These are phyloP conservation scores for Cyathus striatus DNA, from an alignment of 768 basidiomycete genomes.

Conservation along the genomic window DNA sequence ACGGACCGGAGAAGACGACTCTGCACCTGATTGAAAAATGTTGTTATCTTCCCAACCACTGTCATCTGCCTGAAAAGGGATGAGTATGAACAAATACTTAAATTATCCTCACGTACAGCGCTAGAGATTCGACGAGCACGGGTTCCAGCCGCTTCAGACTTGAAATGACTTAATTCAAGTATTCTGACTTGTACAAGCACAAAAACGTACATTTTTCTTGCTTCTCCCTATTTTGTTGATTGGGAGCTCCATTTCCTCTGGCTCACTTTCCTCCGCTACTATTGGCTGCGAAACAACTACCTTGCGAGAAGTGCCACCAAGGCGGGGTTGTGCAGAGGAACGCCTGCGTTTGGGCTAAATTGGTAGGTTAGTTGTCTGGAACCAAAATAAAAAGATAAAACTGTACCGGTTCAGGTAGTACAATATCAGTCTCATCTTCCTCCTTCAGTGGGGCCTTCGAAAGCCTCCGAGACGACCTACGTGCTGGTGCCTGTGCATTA, in stretches of 20 bases:
- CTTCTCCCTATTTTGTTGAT: conserved; percentile 55
- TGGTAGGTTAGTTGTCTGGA: conserved; percentile 6
- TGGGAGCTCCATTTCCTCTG: conserved; percentile 61
- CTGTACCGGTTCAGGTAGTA: conserved; percentile 57
- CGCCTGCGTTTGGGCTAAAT: conserved; percentile 71
- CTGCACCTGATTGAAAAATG: conserved; percentile 85
- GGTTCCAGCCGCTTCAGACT: conserved; percentile 46
- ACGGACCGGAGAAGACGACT: conserved; percentile 75
- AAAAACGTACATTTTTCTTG: conserved; percentile 48
- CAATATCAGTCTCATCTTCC: conserved; percentile 29
- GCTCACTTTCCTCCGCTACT: conserved; percentile 71
- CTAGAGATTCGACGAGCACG: conserved; percentile 54
- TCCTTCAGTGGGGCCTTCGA: conserved; percentile 51
- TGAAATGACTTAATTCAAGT: conserved; percentile 5
- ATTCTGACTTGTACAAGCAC: background rate
- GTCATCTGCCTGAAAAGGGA: conserved; percentile 40
- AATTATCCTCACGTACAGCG: conserved; percentile 19
- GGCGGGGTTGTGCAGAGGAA: conserved; percentile 70
- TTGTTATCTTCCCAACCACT: conserved; percentile 92
- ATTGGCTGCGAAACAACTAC: conserved; percentile 33
- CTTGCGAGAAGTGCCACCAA: conserved; percentile 43
- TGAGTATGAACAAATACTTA: conserved; percentile 1
- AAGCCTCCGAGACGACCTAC: conserved; percentile 61
- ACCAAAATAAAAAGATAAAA: conserved; percentile 7
- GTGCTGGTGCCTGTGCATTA: conserved; percentile 12